These are phyloP conservation scores for Penicillium polonicum DNA, from an alignment of 2,329 filamentous ascomycete genomes.

Conservation along the genomic window DNA sequence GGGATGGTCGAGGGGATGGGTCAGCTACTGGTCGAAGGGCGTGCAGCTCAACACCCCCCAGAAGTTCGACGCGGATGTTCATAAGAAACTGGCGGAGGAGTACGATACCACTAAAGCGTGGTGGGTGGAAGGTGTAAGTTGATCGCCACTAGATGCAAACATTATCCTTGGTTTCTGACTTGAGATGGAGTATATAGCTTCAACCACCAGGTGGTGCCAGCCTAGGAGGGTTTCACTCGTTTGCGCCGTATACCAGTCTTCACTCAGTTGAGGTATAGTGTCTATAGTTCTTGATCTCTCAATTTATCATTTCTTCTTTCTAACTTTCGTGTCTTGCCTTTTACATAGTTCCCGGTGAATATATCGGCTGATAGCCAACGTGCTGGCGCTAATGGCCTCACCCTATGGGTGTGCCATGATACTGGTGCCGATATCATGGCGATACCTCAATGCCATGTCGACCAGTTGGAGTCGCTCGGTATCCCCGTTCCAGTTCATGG, in stretches of 20 bases:
- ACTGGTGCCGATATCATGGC: slow-evolving; percentile 8
- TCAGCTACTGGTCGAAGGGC: slow-evolving; percentile 13
- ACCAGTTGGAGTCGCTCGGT: background rate
- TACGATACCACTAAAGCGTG: background rate
- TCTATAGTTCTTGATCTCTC: background rate
- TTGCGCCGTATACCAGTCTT: background rate
- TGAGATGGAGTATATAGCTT: background rate
- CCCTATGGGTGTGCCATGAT: background rate
- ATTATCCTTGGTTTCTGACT: background rate
- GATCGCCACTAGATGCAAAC: background rate
- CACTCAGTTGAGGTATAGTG: background rate
- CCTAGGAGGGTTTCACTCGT: background rate
- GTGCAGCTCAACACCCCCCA: slow-evolving; percentile 5
- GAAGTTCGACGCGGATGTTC: background rate
- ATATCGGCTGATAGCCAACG: background rate
- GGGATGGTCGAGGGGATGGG: slow-evolving; percentile 1
- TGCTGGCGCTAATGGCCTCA: background rate
- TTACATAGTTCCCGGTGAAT: background rate
- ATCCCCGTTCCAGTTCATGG: background rate
- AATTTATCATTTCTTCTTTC: background rate
- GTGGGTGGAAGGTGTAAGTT: slow-evolving; percentile 12
- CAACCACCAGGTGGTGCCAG: background rate
- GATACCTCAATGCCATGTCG: background rate
- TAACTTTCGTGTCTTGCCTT: background rate
- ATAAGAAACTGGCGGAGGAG: background rate